A percentile compares a stretch with the other conserved stretches of the same genome.
These are phyloP conservation scores for Tylopilus felleus DNA, from an alignment of 768 basidiomycete genomes.

Conservation along the genomic window DNA sequence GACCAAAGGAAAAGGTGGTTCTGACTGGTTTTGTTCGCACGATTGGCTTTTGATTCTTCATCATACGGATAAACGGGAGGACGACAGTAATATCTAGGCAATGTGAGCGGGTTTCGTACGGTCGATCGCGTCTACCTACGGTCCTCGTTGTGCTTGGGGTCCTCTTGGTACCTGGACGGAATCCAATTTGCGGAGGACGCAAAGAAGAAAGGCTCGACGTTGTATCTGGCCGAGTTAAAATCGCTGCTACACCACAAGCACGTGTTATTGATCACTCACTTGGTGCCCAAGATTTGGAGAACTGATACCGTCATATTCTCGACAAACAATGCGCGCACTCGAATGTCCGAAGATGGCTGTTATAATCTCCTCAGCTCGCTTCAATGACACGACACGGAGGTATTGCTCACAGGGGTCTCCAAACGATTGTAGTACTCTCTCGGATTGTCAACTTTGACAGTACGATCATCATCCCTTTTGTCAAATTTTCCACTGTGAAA, in stretches of 20 bases:
- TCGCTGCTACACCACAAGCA: neutral
- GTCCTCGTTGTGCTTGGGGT: conserved; percentile 39
- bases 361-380: neutral
- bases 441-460: conserved; percentile 11
- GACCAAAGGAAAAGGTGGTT: neutral
- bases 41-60: conserved; percentile 31
- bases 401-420: conserved; percentile 31
- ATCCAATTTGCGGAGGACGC: conserved; percentile 65
- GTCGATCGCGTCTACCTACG: conserved; percentile 43
- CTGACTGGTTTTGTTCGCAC: conserved; percentile 9
- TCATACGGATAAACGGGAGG: conserved; percentile 48
- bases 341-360: conserved; percentile 35
- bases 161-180: conserved; percentile 61
- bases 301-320: conserved; percentile 49
- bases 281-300: conserved; percentile 56
- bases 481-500: conserved; percentile 17
- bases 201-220: conserved; percentile 64
- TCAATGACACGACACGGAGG: neutral
- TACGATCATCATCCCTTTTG: neutral
- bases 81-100: conserved; percentile 54
- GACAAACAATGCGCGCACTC: conserved; percentile 50
- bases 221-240: conserved; percentile 36
- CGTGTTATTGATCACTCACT: conserved; percentile 32
- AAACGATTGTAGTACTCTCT: conserved; percentile 32
- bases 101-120: conserved; percentile 3